Evolutionary conservation across 2,329 filamentous ascomycete genomes (phyloP).

Genomic region (Ceratocystiopsis sp.): DNA sequence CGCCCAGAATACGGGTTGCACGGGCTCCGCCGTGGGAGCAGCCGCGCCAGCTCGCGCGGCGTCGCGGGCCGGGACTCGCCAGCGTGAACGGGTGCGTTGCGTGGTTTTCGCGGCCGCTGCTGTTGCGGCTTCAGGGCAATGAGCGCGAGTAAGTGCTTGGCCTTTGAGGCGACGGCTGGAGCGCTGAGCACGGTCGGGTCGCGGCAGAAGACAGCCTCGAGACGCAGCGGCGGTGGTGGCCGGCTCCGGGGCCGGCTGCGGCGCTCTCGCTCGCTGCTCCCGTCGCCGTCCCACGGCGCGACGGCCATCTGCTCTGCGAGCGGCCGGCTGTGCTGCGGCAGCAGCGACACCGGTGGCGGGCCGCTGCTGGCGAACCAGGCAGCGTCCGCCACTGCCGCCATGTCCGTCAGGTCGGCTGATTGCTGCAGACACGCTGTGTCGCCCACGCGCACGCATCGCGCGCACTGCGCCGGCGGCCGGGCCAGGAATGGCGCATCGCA

Average conservation of each 20-base stretch:
- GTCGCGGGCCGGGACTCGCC: slow-evolving; percentile 1
- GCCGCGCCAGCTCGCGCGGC: neutral
- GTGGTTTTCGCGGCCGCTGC: neutral
- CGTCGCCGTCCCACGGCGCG: too few relatives aligned
- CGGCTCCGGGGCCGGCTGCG: neutral
- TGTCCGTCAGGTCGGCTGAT: slow-evolving; percentile 3
- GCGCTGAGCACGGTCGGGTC: slow-evolving; percentile 2
- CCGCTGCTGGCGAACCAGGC: slow-evolving; percentile 9
- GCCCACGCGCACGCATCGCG: slow-evolving; percentile 4
- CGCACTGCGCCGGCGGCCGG: slow-evolving; percentile 4
- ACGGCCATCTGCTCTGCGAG: slow-evolving; percentile 2
- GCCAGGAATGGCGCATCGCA: slow-evolving; percentile 5
- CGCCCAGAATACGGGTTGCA: slow-evolving; percentile 2
- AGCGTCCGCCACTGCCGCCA: neutral
- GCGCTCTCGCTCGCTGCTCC: neutral
- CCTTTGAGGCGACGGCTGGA: neutral
- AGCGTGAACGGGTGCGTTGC: neutral
- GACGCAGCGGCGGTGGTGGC: neutral
- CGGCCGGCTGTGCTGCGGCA: slow-evolving; percentile 5
- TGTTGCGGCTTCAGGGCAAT: neutral
- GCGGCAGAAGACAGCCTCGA: slow-evolving; percentile 8
- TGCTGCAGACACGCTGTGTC: slow-evolving; percentile 8
- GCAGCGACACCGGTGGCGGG: slow-evolving; percentile 6
- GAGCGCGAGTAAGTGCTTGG: neutral
- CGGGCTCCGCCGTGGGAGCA: slow-evolving; percentile 1